These are phyloP conservation scores for Phytophthora boehmeriae DNA, from an alignment of 352 stramenopile genomes.

Conservation along the genomic window DNA sequence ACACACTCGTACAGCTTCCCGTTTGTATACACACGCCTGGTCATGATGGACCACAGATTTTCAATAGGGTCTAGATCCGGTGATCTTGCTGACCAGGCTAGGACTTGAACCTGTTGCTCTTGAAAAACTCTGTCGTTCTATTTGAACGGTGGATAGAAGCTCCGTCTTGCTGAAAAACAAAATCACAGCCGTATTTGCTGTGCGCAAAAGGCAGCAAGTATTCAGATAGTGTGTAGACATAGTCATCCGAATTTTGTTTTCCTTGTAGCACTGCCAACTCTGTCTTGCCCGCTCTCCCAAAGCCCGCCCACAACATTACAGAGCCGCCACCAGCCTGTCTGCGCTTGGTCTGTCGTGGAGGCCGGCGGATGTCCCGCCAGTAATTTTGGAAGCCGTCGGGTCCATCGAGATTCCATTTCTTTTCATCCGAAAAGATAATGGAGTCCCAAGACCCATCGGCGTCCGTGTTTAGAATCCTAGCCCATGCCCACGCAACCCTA, in stretches of 20 bases:
- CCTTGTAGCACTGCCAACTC: constrained; percentile 19
- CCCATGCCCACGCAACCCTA: constrained; percentile 3
- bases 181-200: constrained; percentile 24
- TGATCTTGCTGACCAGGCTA: constrained; percentile 11
- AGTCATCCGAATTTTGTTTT: constrained; percentile 26
- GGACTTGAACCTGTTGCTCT: constrained; percentile 2
- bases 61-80: constrained; percentile 7
- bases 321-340: constrained; percentile 24
- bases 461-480: constrained; percentile 6
- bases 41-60: constrained; percentile 24
- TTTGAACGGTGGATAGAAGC: constrained; percentile 24
- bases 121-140: constrained; percentile 10
- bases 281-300: constrained; percentile 13
- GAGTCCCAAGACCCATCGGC: constrained; percentile 21
- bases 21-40: constrained; percentile 22
- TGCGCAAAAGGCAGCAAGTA: constrained; percentile 32
- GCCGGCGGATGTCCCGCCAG: constrained; percentile 28
- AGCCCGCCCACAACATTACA: constrained; percentile 32
- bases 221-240: constrained; percentile 32
- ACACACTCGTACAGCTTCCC: constrained; percentile 13
- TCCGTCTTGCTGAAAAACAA: constrained; percentile 38
- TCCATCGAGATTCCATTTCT: constrained; percentile 49
- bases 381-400: constrained; percentile 39
- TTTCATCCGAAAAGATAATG: constrained; percentile 52
- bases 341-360: constrained; percentile 4